Percentiles rank a stretch among this genome's conserved stretches.
These are phyloP conservation scores for Macrophomina phaseolina DNA, from an alignment of 2,329 filamentous ascomycete species.

Conservation along the genomic window DNA sequence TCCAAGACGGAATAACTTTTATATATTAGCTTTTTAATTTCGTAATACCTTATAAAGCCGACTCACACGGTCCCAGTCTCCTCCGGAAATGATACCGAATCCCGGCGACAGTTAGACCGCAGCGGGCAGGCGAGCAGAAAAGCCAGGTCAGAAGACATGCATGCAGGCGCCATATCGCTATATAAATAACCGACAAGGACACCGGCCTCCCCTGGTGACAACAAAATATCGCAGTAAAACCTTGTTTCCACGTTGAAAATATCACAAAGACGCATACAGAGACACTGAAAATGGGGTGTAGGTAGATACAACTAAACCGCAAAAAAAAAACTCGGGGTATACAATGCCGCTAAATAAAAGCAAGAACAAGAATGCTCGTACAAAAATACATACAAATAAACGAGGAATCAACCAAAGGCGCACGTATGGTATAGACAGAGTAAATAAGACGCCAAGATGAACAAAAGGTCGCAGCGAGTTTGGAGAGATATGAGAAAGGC, in stretches of 20 bases:
- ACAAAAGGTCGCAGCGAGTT: background rate
- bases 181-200: background rate
- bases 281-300: constrained; percentile 1
- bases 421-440: constrained; percentile 10
- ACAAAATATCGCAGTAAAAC: background rate
- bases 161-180: background rate
- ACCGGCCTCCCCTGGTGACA: background rate
- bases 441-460: background rate
- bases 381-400: background rate
- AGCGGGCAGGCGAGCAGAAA: background rate
- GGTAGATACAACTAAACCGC: background rate
- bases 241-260: constrained; percentile 1
- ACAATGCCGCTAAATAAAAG: constrained; percentile 25
- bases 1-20: background rate
- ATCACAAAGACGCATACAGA: background rate
- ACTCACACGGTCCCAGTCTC: background rate
- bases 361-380: too few relatives aligned
- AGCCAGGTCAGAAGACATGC: background rate
- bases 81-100: background rate
- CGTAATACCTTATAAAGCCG: background rate
- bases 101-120: background rate
- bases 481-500: background rate
- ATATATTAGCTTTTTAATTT: background rate
- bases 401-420: background rate
- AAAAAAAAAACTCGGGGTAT: constrained; percentile 23